Percentiles rank a stretch among this genome's conserved stretches.
phyloP scores from a whole-genome alignment of 768 basidiomycete species.

The Hypholoma sublateritium region DNA sequence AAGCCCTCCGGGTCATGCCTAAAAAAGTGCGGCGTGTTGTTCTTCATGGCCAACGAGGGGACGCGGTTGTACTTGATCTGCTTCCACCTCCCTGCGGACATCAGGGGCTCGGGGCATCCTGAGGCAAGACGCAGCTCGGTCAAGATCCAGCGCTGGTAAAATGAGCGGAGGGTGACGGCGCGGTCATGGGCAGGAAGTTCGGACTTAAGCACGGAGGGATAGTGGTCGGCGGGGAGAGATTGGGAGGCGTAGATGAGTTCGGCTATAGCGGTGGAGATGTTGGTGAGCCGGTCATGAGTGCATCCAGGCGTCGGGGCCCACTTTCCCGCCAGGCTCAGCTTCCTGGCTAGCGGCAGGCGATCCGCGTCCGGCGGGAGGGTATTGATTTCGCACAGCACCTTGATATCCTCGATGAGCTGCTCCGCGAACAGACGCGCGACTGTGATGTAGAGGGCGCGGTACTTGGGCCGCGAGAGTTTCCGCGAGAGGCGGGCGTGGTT shows the following conservation, averaged over 20 bases:
- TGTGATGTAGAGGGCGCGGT: conserved; percentile 61
- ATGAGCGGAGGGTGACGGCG: conserved; percentile 48
- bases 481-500: background rate
- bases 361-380: conserved; percentile 30
- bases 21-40: conserved; percentile 54
- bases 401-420: conserved; percentile 49
- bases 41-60: conserved; percentile 60
- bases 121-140: conserved; percentile 49
- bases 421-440: conserved; percentile 61
- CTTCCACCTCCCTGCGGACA: conserved; percentile 59
- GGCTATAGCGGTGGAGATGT: conserved; percentile 63
- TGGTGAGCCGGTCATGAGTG: conserved; percentile 62
- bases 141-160: conserved; percentile 60
- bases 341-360: conserved; percentile 31
- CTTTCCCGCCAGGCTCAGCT: conserved; percentile 61
- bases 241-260: conserved; percentile 47
- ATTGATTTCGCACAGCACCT: conserved; percentile 34
- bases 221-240: conserved; percentile 15
- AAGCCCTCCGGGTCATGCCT: conserved; percentile 61
- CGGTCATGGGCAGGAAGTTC: conserved; percentile 25
- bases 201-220: conserved; percentile 33
- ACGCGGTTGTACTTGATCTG: conserved; percentile 61
- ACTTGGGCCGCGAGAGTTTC: conserved; percentile 49
- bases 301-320: conserved; percentile 66
- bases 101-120: conserved; percentile 56